Evolutionary conservation across 768 basidiomycete species (phyloP), one percentile per base, ranked within the genome.

Genomic region (Boletus reticuloceps): DNA sequence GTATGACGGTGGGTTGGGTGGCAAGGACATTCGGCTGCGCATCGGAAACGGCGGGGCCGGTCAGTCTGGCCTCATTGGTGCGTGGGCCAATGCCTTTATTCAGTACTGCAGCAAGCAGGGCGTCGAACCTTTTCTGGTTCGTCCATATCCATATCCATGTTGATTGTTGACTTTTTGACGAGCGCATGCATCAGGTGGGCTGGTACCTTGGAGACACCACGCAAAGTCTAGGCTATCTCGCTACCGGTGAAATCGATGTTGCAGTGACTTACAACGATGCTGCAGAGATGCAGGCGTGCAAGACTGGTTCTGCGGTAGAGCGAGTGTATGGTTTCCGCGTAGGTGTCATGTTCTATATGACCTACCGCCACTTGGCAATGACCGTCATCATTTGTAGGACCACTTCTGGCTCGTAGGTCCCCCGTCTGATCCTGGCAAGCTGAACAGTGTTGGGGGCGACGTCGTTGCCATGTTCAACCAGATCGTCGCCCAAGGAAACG

Each of bases 121-220:
- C 2, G 72, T 50, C 66, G 61, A 55, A 72, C 77, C 47, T 43
- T 68, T 43, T 56, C 61, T 34, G 37, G 72, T 47, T 58, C 46
- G 48, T 57, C 64, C 38, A 69, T 71, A 9, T 57, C 64, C 38
- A 69, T 71, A 9, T 76, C 77, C 52, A 42, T 68, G 32, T 61
- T 56, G 4, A n/a, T 8, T 32, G 4, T 46, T 27, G 5, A 29
- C 29, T 29, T 6, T 34, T 29, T 38, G 39, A 49, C 37, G 22
- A 37, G 19, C 19, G 36, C 32, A 16, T 12, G 36, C 19, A 42
- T 13, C 51, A 83, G 82, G 74, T 83, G 22, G 82, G 71, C 10
- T 83, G 82, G 82, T 79, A 79, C 62, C 68, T 82, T 25, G 80
- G 80, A 6, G 82, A 83, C 58, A 82, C 81, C 7, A 83, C 81